Conservation (phyloP, 2,329 filamentous ascomycete genomes). For the Cyphellophora europaea region DNA sequence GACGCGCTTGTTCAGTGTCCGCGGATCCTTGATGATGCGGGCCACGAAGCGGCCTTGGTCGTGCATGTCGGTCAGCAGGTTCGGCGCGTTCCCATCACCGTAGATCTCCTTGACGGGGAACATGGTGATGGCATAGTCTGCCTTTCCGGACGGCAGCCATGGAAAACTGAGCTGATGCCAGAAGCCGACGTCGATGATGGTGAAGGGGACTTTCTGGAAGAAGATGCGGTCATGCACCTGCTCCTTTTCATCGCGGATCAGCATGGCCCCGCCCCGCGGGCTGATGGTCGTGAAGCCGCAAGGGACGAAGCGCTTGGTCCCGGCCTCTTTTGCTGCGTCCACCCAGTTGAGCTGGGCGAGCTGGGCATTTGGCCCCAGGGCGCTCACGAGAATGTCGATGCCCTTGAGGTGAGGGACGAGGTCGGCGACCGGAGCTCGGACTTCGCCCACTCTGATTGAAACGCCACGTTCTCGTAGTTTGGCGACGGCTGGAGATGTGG, state of each 20-base stretch:
- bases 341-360: slow-evolving; percentile 37
- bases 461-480: background rate
- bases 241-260: slow-evolving; percentile 34
- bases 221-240: slow-evolving; percentile 41
- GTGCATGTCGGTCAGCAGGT: slow-evolving; percentile 38
- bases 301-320: slow-evolving; percentile 44
- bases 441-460: background rate
- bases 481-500: background rate
- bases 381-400: slow-evolving; percentile 38
- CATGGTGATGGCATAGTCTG: slow-evolving; percentile 29
- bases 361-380: slow-evolving; percentile 26
- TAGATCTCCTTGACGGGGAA: slow-evolving; percentile 25
- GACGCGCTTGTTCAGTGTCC: slow-evolving; percentile 46
- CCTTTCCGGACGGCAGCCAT: slow-evolving; percentile 33
- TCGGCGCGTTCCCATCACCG: slow-evolving; percentile 37
- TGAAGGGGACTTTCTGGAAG: slow-evolving; percentile 42
- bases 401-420: slow-evolving; percentile 33
- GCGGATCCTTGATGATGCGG: slow-evolving; percentile 40
- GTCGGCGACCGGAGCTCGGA: slow-evolving; percentile 24
- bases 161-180: slow-evolving; percentile 46
- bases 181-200: slow-evolving; percentile 49
- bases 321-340: slow-evolving; percentile 39
- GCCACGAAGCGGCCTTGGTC: slow-evolving; percentile 47
- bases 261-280: slow-evolving; percentile 35
- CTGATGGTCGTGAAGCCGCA: slow-evolving; percentile 40